Evolutionary conservation across 2,329 filamentous ascomycete genomes (phyloP), one percentile per base, ranked within the genome.

Genomic region (Xylariaceae sp.): DNA sequence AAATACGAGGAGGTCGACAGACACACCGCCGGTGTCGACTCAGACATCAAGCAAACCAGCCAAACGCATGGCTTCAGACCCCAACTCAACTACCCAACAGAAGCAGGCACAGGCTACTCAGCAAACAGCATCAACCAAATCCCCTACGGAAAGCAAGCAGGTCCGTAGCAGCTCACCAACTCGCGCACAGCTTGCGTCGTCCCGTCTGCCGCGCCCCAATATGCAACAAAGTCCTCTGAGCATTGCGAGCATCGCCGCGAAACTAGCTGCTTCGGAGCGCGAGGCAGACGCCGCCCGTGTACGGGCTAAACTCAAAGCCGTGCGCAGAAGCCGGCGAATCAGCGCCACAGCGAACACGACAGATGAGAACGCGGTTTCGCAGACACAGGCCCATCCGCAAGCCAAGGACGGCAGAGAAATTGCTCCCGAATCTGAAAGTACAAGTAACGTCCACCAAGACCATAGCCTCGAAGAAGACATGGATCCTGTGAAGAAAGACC

Each of bases 251-350:
- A 87, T 87, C 56, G 80, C 82, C 0, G 82, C 83, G 23, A 87
- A 87, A 68, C 74, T 87, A 0, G 84, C 83, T 1, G 84, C 84
- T 2, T 82, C 83, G 0, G 84, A 87, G 59, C 76, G 81, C 15
- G 83, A 86, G 47, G 84, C 84, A 3, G 83, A 86, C 58, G 84
- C 84, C 1, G 83, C 83, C 1, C 77, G 84, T 20, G 82, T 86
- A 0, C 74, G 83, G 3, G 84, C 84, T 2, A 87, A 86, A 66
- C 75, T 87, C 24, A 80, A 77, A 61, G 83, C 84, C 1, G 80
- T 80, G 2, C 70, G 77, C 27, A 37, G 70, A 10, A 70, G 68
- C 53, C 68, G 70, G 23, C 24, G 50, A 59, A 50, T 49, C 64
- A 44, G 54, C 57, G 43, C n/a, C n/a, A n/a, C n/a, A n/a, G n/a